Evolutionary conservation across 2,329 filamentous ascomycete species (phyloP).

Genomic region (Cordyceps fumosorosea): DNA sequence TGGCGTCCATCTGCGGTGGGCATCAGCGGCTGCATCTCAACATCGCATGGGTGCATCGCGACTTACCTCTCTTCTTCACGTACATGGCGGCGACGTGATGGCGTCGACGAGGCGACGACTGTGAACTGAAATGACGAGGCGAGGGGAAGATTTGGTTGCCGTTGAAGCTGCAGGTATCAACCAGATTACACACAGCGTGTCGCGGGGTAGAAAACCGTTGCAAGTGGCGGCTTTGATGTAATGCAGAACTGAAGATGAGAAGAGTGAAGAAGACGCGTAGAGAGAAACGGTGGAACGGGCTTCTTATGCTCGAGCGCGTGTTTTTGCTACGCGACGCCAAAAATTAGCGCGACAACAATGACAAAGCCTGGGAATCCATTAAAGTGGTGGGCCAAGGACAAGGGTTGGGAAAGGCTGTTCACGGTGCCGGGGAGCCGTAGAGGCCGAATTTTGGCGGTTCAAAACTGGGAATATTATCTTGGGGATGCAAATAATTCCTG

Average conservation of each 20-base stretch:
- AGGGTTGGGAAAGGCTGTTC: not conserved
- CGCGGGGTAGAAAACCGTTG: constrained; percentile 1
- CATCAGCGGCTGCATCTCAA: constrained; percentile 22
- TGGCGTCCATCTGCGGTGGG: constrained; percentile 79
- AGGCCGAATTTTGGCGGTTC: not conserved
- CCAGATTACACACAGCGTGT: constrained; percentile 20
- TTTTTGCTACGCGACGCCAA: constrained; percentile 19
- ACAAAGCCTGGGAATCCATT: constrained; percentile 20
- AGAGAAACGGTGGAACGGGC: constrained; percentile 23
- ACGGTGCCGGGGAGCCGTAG: not conserved
- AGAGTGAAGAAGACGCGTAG: constrained; percentile 17
- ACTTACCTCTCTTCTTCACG: constrained; percentile 57
- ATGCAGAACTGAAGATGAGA: constrained; percentile 17
- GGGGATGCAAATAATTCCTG: not conserved
- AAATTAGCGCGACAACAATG: constrained; percentile 22
- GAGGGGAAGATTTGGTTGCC: constrained; percentile 19
- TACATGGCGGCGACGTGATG: constrained; percentile 42
- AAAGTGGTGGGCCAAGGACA: constrained; percentile 3
- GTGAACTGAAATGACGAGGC: constrained; percentile 17
- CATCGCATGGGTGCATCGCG: not conserved
- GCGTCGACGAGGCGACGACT: constrained; percentile 15
- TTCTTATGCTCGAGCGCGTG: constrained; percentile 29
- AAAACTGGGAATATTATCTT: not conserved
- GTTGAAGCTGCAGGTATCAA: constrained; percentile 21
- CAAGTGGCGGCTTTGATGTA: constrained; percentile 4